Percentiles rank a stretch among this genome's conserved stretches.
These are phyloP conservation scores for Zygoascus flipseniorum DNA, from an alignment of 805 yeast genomes.

Conservation along the genomic window DNA sequence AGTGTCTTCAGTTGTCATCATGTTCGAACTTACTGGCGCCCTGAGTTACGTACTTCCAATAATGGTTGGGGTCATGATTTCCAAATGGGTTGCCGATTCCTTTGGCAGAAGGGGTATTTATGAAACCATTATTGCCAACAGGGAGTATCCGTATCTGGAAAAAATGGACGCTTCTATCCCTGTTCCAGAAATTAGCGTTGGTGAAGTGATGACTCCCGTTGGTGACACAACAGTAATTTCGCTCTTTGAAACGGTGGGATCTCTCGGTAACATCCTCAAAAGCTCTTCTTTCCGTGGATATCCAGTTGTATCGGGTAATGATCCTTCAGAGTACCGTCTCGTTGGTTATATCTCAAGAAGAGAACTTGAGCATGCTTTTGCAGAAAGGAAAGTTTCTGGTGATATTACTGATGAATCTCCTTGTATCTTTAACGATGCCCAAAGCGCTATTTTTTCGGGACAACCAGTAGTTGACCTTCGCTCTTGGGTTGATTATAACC, in stretches of 20 bases:
- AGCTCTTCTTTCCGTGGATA: slow-evolving; percentile 30
- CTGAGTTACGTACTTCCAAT: slow-evolving; percentile 75
- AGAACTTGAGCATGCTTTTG: slow-evolving; percentile 30
- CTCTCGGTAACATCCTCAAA: slow-evolving; percentile 18
- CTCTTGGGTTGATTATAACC: slow-evolving; percentile 20
- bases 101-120: slow-evolving; percentile 50
- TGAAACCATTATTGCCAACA: slow-evolving; percentile 44
- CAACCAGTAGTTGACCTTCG: slow-evolving; percentile 6
- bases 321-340: slow-evolving; percentile 24
- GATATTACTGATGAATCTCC: slow-evolving; percentile 6
- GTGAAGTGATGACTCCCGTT: slow-evolving; percentile 30
- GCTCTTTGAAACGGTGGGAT: slow-evolving; percentile 20
- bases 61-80: slow-evolving; percentile 71
- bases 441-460: not conserved
- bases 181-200: slow-evolving; percentile 32
- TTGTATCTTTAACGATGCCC: slow-evolving; percentile 9
- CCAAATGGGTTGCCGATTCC: slow-evolving; percentile 64
- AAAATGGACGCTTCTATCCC: slow-evolving; percentile 30
- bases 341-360: slow-evolving; percentile 37
- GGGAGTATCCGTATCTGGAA: slow-evolving; percentile 34
- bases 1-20: slow-evolving; percentile 68
- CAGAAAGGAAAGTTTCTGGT: slow-evolving; percentile 9
- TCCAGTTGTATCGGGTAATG: slow-evolving; percentile 36
- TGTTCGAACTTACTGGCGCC: slow-evolving; percentile 83
- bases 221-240: slow-evolving; percentile 26